Base-by-base conservation (phyloP, 1,284 basidiomycete genomes). In the Abortiporus biennis region DNA sequence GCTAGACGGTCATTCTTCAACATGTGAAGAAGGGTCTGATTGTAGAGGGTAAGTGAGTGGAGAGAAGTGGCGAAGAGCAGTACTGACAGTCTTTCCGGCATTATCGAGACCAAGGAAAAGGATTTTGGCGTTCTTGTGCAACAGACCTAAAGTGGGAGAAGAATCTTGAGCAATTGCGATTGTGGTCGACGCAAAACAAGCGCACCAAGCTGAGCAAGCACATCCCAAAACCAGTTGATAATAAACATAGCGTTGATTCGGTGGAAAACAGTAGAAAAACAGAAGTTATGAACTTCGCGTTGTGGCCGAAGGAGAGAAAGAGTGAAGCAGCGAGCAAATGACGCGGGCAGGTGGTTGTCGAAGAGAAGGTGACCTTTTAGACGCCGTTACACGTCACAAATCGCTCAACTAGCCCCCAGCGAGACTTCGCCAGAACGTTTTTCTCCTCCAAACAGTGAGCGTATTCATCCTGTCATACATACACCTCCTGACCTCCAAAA, bases 51-150 rank as follows among this genome's bases (percentile, higher is more conserved):
- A 27, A 15, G 12, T 49, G 21, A 47, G 47, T 19, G 34, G 22
- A 11, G n/a, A 19, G 4, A 20, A 16, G 22, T 20, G 20, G 4
- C 23, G 20, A 31, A 8, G 12, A 23, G 36, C 17, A 16, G 6
- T 6, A 43, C 62, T 48, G 54, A 97, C 95, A 50, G 96, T 99
- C 80, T 99, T 99, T 59, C 96, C 96, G 45, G 96, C 96, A 72
- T 98, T 98, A 65, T 97, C 96, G 42, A 99, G 80, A 57, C 96
- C 96, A 44, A 98, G 80, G 81, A 99, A 99, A 53, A 99, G 80
- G 65, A 99, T 97, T 80, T 99, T 99, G 54, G 95, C 95, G 62
- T 96, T 97, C 84, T 98, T 98, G 80, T 97, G 92, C 68, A 92
- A 67, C 59, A 99, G 78, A 55, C 95, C 95, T 95, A n/a, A n/a